A percentile compares a stretch with the other conserved stretches of the same genome.
These are phyloP conservation scores for Salinomyces thailandicus DNA, from an alignment of 2,329 filamentous ascomycete genomes.

Conservation along the genomic window DNA sequence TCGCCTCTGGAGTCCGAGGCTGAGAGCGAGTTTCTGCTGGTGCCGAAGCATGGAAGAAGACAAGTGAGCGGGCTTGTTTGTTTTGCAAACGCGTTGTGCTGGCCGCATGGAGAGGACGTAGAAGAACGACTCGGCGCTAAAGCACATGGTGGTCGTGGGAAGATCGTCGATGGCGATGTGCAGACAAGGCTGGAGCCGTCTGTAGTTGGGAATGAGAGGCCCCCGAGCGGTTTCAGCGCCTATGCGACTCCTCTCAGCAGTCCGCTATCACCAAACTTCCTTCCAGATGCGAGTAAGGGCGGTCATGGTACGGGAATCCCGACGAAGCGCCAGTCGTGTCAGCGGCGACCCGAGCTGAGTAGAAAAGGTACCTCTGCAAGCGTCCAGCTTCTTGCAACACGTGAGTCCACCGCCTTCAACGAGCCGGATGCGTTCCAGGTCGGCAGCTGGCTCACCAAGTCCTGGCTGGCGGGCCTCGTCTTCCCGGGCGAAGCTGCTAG, in stretches of 20 bases:
- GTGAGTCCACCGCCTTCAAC: background rate
- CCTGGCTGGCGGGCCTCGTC: constrained; percentile 45
- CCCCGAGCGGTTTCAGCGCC: constrained; percentile 8
- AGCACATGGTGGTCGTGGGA: background rate
- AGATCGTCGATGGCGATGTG: background rate
- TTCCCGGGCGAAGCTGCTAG: constrained; percentile 44
- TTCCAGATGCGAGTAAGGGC: background rate
- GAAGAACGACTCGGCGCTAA: constrained; percentile 2
- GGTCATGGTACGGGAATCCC: background rate
- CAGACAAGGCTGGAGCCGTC: background rate
- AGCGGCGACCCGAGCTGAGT: background rate
- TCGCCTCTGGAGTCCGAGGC: constrained; percentile 6
- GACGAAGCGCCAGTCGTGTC: constrained; percentile 1
- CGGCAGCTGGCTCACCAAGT: constrained; percentile 42
- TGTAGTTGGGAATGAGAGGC: constrained; percentile 1
- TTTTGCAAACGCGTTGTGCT: constrained; percentile 41
- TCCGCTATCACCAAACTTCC: constrained; percentile 5
- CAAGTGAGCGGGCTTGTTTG: constrained; percentile 42
- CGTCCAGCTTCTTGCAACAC: constrained; percentile 9
- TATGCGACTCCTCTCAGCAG: constrained; percentile 15
- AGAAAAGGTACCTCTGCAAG: constrained; percentile 3
- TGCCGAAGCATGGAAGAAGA: constrained; percentile 27
- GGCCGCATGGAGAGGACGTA: constrained; percentile 31
- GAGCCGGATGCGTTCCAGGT: constrained; percentile 9
- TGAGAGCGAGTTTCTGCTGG: constrained; percentile 18